phyloP scores from a whole-genome alignment of 306 rosid species.

The Lablab purpureus region DNA sequence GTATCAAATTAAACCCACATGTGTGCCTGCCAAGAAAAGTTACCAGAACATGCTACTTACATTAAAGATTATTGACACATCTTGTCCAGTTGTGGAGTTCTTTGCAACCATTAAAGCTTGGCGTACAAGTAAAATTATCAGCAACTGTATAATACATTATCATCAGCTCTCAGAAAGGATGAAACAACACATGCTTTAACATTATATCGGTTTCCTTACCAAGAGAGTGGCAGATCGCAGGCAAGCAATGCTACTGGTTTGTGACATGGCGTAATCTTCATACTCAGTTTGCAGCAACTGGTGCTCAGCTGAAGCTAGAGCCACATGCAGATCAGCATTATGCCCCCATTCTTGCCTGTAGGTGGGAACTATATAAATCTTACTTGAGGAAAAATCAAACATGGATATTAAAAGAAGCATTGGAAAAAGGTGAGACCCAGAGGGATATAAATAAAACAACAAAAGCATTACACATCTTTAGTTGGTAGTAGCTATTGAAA shows the following conservation, averaged over 20 bases:
- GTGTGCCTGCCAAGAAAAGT: not conserved
- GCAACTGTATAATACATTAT: slow-evolving; percentile 38
- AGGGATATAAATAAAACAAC: not conserved
- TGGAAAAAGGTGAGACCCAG: not conserved
- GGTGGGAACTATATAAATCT: not conserved
- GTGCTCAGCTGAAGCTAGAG: slow-evolving; percentile 50
- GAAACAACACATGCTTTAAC: slow-evolving; percentile 22
- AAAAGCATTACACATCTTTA: slow-evolving; percentile 5
- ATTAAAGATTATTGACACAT: slow-evolving; percentile 35
- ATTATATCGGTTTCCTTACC: slow-evolving; percentile 39
- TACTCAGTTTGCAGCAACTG: slow-evolving; percentile 50
- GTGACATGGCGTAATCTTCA: slow-evolving; percentile 46
- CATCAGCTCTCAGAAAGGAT: not conserved
- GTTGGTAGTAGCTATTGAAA: not conserved
- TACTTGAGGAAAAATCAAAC: not conserved
- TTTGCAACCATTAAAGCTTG: slow-evolving; percentile 48
- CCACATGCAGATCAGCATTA: slow-evolving; percentile 44
- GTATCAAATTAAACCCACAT: not conserved
- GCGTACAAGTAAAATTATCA: slow-evolving; percentile 47
- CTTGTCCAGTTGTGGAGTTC: slow-evolving; percentile 34
- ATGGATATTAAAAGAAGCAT: not conserved
- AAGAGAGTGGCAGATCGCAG: slow-evolving; percentile 42
- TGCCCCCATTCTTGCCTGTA: slow-evolving; percentile 52
- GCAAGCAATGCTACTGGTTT: slow-evolving; percentile 49
- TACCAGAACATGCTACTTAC: slow-evolving; percentile 37